These are phyloP conservation scores for Phytophthora megakarya DNA, from an alignment of 352 stramenopile species.

Conservation along the genomic window DNA sequence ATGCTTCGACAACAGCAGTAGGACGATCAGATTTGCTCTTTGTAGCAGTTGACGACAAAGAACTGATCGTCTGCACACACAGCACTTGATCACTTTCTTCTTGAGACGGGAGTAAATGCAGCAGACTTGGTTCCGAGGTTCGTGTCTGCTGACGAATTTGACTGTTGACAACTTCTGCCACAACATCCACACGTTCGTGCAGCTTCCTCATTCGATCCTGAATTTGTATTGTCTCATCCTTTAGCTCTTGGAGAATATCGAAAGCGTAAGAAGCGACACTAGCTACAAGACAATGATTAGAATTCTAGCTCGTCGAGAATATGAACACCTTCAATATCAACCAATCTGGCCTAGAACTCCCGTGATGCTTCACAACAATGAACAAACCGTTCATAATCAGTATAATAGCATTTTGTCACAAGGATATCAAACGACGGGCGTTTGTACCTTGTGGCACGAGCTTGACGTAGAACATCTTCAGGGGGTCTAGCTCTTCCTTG, in stretches of 20 bases:
- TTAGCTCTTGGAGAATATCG: conserved; percentile 58
- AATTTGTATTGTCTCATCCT: conserved; percentile 38
- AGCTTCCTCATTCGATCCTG: conserved; percentile 38
- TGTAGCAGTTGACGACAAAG: conserved; percentile 24
- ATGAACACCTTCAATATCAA: conserved; percentile 15
- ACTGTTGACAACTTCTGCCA: conserved; percentile 38
- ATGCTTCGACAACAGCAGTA: conserved; percentile 28
- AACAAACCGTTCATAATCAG: conserved; percentile 1
- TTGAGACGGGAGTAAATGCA: conserved; percentile 23
- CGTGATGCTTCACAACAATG: conserved; percentile 36
- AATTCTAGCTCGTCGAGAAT: background rate
- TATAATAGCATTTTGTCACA: background rate
- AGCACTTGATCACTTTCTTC: conserved; percentile 32
- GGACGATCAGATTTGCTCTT: conserved; percentile 14
- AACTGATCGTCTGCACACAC: conserved; percentile 31
- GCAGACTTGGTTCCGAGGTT: conserved; percentile 1
- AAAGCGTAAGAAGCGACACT: conserved; percentile 53
- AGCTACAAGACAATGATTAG: conserved; percentile 28
- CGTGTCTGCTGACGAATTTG: conserved; percentile 4
- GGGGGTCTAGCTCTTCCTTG: conserved; percentile 23
- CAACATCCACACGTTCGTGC: conserved; percentile 33
- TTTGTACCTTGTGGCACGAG: conserved; percentile 42
- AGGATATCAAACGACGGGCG: background rate
- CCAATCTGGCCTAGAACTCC: conserved; percentile 60
- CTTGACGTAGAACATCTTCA: conserved; percentile 54